These are phyloP conservation scores for Protomyces gravidus DNA, from an alignment of 1,139 yeast species.

Conservation along the genomic window DNA sequence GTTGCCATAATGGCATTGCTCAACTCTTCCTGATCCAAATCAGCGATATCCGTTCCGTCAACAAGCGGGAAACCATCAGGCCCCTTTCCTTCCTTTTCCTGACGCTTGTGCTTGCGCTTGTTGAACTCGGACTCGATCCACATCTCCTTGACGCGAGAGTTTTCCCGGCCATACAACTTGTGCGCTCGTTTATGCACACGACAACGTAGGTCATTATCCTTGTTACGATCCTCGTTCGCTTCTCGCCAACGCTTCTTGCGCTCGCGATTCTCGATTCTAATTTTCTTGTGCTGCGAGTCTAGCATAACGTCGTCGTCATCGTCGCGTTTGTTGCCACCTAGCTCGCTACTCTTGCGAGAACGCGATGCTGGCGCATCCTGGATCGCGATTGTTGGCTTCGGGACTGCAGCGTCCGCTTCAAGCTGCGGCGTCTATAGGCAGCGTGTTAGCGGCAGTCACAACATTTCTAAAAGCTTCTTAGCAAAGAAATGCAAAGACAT, in stretches of 20 bases:
- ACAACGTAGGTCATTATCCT: constrained; percentile 78
- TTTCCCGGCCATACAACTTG: constrained; percentile 59
- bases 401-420: background rate
- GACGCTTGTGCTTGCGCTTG: constrained; percentile 58
- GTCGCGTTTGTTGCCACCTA: background rate
- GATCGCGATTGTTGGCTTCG: background rate
- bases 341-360: background rate
- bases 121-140: constrained; percentile 78
- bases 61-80: constrained; percentile 19
- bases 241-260: constrained; percentile 91
- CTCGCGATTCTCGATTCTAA: constrained; percentile 62
- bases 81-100: constrained; percentile 30
- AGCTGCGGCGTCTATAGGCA: background rate
- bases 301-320: constrained; percentile 1
- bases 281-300: constrained; percentile 26
- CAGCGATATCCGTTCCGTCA: constrained; percentile 23
- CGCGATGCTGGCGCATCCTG: background rate
- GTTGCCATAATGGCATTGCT: constrained; percentile 24
- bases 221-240: constrained; percentile 71
- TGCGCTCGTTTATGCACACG: constrained; percentile 72
- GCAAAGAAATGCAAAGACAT: no score
- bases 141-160: constrained; percentile 52
- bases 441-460: background rate
- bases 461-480: no score
- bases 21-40: constrained; percentile 16